phyloP scores from a whole-genome alignment of 1,284 basidiomycete genomes.

The Coniophora puteana region DNA sequence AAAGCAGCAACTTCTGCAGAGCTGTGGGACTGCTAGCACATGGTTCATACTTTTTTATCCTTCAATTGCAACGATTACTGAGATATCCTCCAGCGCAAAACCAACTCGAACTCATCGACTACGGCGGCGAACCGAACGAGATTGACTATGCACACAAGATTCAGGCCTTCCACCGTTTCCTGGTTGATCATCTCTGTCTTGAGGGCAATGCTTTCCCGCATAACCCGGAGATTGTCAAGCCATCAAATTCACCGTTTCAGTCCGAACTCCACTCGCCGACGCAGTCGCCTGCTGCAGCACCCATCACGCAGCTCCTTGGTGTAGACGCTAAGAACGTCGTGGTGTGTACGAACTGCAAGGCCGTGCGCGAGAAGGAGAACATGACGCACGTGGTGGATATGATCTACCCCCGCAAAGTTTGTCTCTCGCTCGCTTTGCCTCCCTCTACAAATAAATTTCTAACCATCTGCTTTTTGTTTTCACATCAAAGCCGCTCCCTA shows the following conservation, averaged over 20 bases:
- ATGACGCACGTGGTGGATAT: conserved; percentile 85
- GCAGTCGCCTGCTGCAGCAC: conserved; percentile 44
- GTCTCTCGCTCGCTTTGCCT: conserved; percentile 15
- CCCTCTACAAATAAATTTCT: not conserved
- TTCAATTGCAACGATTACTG: not conserved
- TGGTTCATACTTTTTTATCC: conserved; percentile 39
- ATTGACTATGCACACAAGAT: conserved; percentile 87
- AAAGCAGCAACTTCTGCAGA: conserved; percentile 95
- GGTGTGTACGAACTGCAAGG: conserved; percentile 75
- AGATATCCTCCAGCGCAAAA: conserved; percentile 48
- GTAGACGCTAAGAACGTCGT: conserved; percentile 74
- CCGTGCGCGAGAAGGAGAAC: conserved; percentile 67
- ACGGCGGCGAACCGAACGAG: conserved; percentile 68
- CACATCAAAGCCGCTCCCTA: conserved; percentile 37
- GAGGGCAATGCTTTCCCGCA: conserved; percentile 65
- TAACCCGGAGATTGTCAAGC: conserved; percentile 52
- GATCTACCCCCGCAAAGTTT: conserved; percentile 80
- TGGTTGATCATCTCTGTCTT: conserved; percentile 75
- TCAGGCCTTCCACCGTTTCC: conserved; percentile 92
- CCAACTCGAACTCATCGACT: conserved; percentile 88
- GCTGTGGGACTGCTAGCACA: conserved; percentile 82
- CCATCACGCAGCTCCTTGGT: conserved; percentile 80
- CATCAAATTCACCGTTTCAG: conserved; percentile 18
- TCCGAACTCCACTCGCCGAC: conserved; percentile 19
- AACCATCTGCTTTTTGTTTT: not conserved